phyloP scores from a whole-genome alignment of 345 rosid species.

The Eucalyptus curtisii region DNA sequence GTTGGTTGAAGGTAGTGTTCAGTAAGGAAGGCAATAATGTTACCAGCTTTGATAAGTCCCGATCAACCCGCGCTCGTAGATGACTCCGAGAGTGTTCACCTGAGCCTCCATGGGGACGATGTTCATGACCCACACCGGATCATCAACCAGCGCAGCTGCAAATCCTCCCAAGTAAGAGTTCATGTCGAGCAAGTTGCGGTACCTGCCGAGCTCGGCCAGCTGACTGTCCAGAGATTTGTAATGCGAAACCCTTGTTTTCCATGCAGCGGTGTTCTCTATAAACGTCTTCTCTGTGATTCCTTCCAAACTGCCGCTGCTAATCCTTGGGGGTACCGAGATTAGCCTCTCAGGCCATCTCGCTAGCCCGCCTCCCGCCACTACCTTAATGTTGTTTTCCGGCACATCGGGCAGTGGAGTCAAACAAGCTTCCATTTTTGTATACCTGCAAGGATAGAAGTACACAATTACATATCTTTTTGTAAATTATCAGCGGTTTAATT shows the following conservation, averaged over 20 bases:
- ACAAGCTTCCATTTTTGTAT: slow-evolving; percentile 72
- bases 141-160: slow-evolving; percentile 64
- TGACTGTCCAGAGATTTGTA: slow-evolving; percentile 58
- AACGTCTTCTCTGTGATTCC: slow-evolving; percentile 41
- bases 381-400: slow-evolving; percentile 9
- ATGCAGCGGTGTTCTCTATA: slow-evolving; percentile 34
- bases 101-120: slow-evolving; percentile 49
- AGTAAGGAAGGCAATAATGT: not conserved
- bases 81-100: slow-evolving; percentile 62
- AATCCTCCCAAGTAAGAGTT: slow-evolving; percentile 72
- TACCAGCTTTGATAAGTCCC: slow-evolving; percentile 97
- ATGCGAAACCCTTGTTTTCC: slow-evolving; percentile 56
- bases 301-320: slow-evolving; percentile 29
- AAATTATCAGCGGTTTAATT: not conserved
- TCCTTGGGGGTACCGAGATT: slow-evolving; percentile 63
- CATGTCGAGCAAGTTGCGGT: slow-evolving; percentile 84
- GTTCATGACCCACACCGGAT: slow-evolving; percentile 87
- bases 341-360: slow-evolving; percentile 77
- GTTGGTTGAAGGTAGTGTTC: not conserved
- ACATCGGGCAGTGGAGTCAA: slow-evolving; percentile 76
- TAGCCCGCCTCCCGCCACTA: slow-evolving; percentile 56
- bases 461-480: not conserved
- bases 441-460: slow-evolving; percentile 23
- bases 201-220: slow-evolving; percentile 50
- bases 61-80: slow-evolving; percentile 79